Evolutionary conservation across 495 filamentous ascomycete species (phyloP), one percentile per base, ranked within the genome.

Genomic region (Annulohypoxylon nitens): DNA sequence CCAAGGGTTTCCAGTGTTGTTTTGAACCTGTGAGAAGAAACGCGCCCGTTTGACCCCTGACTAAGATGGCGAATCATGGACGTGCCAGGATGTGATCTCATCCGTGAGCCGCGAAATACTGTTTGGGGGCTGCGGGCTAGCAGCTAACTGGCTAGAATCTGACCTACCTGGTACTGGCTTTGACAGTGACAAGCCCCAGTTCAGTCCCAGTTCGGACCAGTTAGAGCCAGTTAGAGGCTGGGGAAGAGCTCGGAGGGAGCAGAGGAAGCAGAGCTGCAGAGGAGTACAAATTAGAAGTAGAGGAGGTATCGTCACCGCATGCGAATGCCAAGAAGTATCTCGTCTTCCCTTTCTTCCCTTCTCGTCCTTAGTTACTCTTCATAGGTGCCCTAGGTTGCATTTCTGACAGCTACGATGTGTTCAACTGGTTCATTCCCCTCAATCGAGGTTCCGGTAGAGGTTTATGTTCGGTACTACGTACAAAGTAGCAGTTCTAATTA

Each of bases 11-110:
- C 72, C 54, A 71, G 64, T 75, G 67, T 75, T 75, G 72, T 75
- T 75, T 75, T 75, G 72, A 43, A 68, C 72, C 67, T 68, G 72
- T 68, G 63, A 75, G 62, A 67, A 70, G 67, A 75, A 70, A 75
- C 72, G 67, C 72, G 72, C 48, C 63, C 61, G 43, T 39, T 34
- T 20, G 59, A 60, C 63, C 72, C 72, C 60, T 71, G 72, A 53
- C 43, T 3, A 16, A 1, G 25, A 11, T 36, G n/a, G 67, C 72
- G 67, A 75, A 75, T 75, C 72, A 75, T 36, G 51, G 60, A 68
- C 67, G 58, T 67, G 63, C 67, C 20, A 43, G 60, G 59, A 71
- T 75, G 72, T 75, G 72, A 75, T 75, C 60, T 64, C 53, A 18
- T 45, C 67, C 45, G 67, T 75, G 72, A 75, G 72, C 72, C 67